Base-by-base conservation (phyloP, 2,329 filamentous ascomycete species). In the Sclerotinia spermophila region DNA sequence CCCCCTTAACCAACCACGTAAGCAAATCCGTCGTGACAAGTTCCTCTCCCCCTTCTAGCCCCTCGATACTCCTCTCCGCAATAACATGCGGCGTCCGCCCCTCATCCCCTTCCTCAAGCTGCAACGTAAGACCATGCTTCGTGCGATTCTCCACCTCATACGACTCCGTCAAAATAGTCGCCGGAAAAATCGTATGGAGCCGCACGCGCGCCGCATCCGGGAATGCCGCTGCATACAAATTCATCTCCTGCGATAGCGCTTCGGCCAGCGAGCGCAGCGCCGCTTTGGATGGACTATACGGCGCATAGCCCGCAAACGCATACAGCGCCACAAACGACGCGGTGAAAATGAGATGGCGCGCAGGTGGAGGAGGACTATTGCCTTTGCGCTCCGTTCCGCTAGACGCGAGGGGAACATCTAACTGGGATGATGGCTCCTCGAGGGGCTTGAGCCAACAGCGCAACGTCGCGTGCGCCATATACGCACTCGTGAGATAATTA, bases 401-500 rank as follows among this genome's bases (percentile, higher is more conserved):
- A 10, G 17, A 13, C 19, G 27, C 24, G 13, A n/a, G n/a, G n/a
- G 8, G 4, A 27, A 35, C 30, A 33, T n/a, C n/a, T n/a, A n/a
- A n/a, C n/a, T 35, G 24, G 6, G 62, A 8, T n/a, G 21, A 19
- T 30, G 11, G 10, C 82, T 80, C 51, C 17, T 67, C 65, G 3
- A 59, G 33, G 24, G 84, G 83, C 7, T 82, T 81, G 64, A 93
- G 87, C 94, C 94, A 97, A 72, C 87, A 85, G 71, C 86, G 86
- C 72, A 97, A 82, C n/a, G 90, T 87, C 45, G 92, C 89, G 79
- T 96, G 93, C 44, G 92, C 90, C 81, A 96, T 91, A 80, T 96
- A 95, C 56, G 91, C 90, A 33, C 89, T 88, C 67, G 92, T 92
- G 85, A 90, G 96, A 82, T 93, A 97, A 82, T 97, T 94, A 76